Evolutionary conservation across 768 basidiomycete genomes (phyloP).

Genomic region (Sarcomyxa edulis): DNA sequence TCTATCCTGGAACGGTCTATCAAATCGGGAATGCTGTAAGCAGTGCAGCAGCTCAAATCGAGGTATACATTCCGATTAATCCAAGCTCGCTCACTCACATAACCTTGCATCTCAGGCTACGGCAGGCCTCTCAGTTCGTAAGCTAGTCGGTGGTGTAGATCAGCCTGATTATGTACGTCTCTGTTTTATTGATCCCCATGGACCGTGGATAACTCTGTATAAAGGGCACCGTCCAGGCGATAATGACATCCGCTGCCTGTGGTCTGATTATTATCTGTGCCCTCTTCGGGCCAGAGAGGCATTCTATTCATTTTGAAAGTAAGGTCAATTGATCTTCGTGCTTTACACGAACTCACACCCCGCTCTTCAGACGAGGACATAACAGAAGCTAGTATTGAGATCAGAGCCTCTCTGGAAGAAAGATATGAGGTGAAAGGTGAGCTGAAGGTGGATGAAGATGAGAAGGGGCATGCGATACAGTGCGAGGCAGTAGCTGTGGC

Average conservation of each 20-base stretch:
- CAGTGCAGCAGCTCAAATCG: conserved; percentile 13
- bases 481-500: too few species aligned
- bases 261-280: conserved; percentile 7
- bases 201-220: too few species aligned
- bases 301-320: conserved; percentile 11
- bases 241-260: conserved; percentile 12
- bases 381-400: too few species aligned
- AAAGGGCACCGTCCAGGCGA: conserved; percentile 11
- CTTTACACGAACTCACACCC: too few species aligned
- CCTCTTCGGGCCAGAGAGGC: conserved; percentile 10
- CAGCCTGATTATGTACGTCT: conserved; percentile 11
- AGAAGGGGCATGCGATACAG: too few species aligned
- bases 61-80: conserved; percentile 1
- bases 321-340: not conserved
- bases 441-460: too few species aligned
- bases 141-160: conserved; percentile 6
- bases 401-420: too few species aligned
- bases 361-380: too few species aligned
- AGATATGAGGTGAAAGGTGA: too few species aligned
- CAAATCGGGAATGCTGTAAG: conserved; percentile 48
- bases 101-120: conserved; percentile 4
- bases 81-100: not conserved
- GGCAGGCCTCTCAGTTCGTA: conserved; percentile 8
- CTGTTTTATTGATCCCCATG: not conserved
- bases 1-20: conserved; percentile 61